Evolutionary conservation across 805 yeast genomes (phyloP).

Genomic region (Wickerhamiella occidentalis): DNA sequence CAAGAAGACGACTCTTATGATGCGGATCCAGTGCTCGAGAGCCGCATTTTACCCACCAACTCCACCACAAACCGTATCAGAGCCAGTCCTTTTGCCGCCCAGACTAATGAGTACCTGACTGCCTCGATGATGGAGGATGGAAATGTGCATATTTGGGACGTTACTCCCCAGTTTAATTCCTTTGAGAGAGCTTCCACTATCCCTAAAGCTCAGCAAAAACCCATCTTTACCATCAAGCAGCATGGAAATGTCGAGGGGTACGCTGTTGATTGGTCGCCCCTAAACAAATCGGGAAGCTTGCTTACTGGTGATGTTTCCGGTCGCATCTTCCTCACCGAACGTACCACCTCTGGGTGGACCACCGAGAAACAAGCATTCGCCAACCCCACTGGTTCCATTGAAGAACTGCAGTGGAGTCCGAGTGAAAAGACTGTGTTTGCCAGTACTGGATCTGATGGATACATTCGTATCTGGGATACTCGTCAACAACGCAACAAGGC

Average conservation of each 20-base stretch:
- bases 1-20: constrained; percentile 66
- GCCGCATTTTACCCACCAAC: constrained; percentile 62
- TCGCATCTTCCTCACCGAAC: constrained; percentile 60
- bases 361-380: constrained; percentile 74
- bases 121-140: constrained; percentile 87
- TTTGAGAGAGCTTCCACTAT: constrained; percentile 83
- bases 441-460: constrained; percentile 87
- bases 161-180: constrained; percentile 66
- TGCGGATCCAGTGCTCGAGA: constrained; percentile 73
- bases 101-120: constrained; percentile 69
- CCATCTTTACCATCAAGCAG: constrained; percentile 63
- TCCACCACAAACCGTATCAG: constrained; percentile 84
- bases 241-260: constrained; percentile 98
- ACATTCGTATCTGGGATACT: constrained; percentile 91
- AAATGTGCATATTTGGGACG: constrained; percentile 74
- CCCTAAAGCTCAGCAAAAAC: constrained; percentile 65
- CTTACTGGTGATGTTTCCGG: constrained; percentile 86
- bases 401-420: constrained; percentile 94
- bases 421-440: constrained; percentile 90
- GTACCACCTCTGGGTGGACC: constrained; percentile 65
- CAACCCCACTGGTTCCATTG: constrained; percentile 56
- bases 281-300: constrained; percentile 63
- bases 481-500: constrained; percentile 87
- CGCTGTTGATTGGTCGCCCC: constrained; percentile 94
- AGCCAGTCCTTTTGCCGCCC: constrained; percentile 61